Evolutionary conservation across 1,284 basidiomycete genomes (phyloP).

Genomic region (Sporisorium exsertum): DNA sequence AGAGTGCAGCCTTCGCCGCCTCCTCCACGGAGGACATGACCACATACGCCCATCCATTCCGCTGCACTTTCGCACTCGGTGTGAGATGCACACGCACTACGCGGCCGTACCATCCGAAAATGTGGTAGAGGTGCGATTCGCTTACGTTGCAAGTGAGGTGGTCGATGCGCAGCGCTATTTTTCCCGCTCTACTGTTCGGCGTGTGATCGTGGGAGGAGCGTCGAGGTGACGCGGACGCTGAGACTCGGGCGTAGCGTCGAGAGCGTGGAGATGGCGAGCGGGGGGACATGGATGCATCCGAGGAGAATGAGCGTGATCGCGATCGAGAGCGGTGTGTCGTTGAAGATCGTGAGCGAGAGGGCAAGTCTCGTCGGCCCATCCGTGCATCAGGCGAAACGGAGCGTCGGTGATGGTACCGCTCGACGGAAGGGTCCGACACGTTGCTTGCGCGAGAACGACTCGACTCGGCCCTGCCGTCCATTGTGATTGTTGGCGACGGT

Average conservation of each 20-base stretch:
- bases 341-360: slow-evolving; percentile 10
- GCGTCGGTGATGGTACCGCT: background rate
- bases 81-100: slow-evolving; percentile 19
- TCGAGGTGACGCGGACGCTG: background rate
- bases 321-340: slow-evolving; percentile 2
- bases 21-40: slow-evolving; percentile 23
- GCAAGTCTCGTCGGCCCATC: background rate
- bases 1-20: slow-evolving; percentile 46
- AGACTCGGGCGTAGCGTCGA: background rate
- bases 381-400: slow-evolving; percentile 3
- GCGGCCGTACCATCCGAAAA: slow-evolving; percentile 52
- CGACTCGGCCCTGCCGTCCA: slow-evolving; percentile 18
- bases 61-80: background rate
- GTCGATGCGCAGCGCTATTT: slow-evolving; percentile 33
- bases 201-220: background rate
- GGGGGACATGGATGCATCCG: slow-evolving; percentile 7
- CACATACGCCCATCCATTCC: slow-evolving; percentile 21
- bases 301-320: slow-evolving; percentile 10
- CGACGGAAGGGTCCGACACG: background rate
- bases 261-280: background rate
- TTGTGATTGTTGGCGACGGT: background rate
- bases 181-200: background rate
- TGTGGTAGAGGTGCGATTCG: slow-evolving; percentile 47
- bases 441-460: slow-evolving; percentile 5
- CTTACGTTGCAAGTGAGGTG: slow-evolving; percentile 34